phyloP scores from a whole-genome alignment of 129 eudicot species.

The Glebionis coronaria region DNA sequence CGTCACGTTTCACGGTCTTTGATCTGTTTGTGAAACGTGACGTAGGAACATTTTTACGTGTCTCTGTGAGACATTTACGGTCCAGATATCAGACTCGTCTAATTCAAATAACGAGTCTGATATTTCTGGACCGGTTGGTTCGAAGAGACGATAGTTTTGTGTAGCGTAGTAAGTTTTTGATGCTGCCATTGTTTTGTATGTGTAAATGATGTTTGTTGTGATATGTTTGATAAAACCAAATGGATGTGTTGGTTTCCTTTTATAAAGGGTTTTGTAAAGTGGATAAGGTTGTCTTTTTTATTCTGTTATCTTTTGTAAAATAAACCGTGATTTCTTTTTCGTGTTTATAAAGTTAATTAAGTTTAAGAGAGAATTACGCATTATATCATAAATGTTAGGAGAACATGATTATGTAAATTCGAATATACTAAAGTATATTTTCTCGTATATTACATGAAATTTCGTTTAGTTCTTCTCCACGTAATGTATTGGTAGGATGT shows the following conservation, averaged over 20 bases:
- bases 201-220: conserved; percentile 4
- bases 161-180: conserved; percentile 52
- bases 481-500: conserved; percentile 1
- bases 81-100: conserved; percentile 78
- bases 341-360: background rate
- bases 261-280: conserved; percentile 36
- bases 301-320: conserved; percentile 3
- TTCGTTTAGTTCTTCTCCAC: conserved; percentile 6
- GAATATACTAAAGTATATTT: too few species aligned
- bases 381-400: background rate
- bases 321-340: background rate
- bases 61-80: conserved; percentile 51
- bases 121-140: conserved; percentile 21
- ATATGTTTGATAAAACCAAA: conserved; percentile 15
- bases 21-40: conserved; percentile 39
- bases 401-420: background rate
- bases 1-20: conserved; percentile 17
- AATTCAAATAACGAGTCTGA: conserved; percentile 53
- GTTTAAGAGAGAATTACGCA: background rate
- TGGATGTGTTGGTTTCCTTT: conserved; percentile 31
- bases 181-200: conserved; percentile 50
- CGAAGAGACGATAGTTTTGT: conserved; percentile 54
- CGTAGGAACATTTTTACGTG: conserved; percentile 30
- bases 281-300: conserved; percentile 47
- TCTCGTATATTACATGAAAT: background rate